Percentiles rank a stretch among this genome's conserved stretches.
Conservation (phyloP, 768 basidiomycete species). For the Termitomyces eurrhizus region DNA sequence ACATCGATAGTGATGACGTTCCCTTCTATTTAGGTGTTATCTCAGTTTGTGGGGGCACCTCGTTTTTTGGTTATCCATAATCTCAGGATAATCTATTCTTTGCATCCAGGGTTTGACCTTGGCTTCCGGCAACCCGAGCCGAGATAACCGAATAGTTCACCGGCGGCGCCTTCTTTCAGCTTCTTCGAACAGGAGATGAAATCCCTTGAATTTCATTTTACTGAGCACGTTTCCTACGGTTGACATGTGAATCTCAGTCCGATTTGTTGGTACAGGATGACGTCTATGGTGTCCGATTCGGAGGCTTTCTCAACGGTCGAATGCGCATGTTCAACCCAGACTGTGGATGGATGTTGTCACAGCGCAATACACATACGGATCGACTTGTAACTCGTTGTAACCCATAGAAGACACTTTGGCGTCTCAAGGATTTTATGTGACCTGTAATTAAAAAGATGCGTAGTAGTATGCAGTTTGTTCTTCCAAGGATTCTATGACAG, state of each 20-base stretch:
- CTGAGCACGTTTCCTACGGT: not conserved
- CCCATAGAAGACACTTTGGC: not conserved
- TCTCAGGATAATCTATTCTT: not conserved
- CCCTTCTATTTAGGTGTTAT: not conserved
- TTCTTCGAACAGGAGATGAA: not conserved
- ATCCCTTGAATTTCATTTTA: not conserved
- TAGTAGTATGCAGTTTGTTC: not conserved
- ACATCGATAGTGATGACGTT: not conserved
- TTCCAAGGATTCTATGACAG: not conserved
- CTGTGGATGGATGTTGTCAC: not conserved
- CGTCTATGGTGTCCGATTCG: not conserved
- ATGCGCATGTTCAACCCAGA: not conserved
- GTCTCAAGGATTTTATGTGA: not conserved
- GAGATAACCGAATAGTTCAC: conserved; percentile 1
- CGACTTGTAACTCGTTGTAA: not conserved
- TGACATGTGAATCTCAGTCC: not conserved
- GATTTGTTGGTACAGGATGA: not conserved
- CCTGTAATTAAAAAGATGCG: not conserved
- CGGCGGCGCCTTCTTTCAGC: not conserved
- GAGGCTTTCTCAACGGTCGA: not conserved
- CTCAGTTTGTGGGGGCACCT: not conserved
- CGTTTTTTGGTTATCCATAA: not conserved
- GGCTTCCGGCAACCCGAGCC: not conserved
- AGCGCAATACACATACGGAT: not conserved
- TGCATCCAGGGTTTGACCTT: not conserved